phyloP scores from a whole-genome alignment of 371 early-diverging fungal species.

The Cokeromyces recurvatus region DNA sequence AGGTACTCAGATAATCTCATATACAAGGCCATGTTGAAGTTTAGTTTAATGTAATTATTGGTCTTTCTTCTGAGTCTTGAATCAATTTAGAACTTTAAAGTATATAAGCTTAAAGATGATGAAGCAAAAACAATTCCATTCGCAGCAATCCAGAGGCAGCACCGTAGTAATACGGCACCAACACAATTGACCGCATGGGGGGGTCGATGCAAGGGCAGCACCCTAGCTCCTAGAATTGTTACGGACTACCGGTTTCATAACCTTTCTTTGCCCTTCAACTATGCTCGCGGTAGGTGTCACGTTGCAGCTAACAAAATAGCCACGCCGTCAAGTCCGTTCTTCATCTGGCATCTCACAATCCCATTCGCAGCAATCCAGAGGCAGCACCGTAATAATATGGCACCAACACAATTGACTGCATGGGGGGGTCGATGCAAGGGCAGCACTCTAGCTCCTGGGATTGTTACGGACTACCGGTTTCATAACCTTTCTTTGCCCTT shows the following conservation, averaged over 20 bases:
- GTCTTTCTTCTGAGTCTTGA: too few relatives aligned
- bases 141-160: slow-evolving; percentile 9
- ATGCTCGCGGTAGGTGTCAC: slow-evolving; percentile 7
- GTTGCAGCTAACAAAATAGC: slow-evolving; percentile 10
- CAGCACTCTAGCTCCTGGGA: slow-evolving; percentile 9
- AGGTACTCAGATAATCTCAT: too few relatives aligned
- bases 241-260: slow-evolving; percentile 10
- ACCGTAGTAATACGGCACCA: slow-evolving; percentile 9
- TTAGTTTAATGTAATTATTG: too few relatives aligned
- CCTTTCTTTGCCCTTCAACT: slow-evolving; percentile 10
- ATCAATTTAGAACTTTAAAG: too few relatives aligned
- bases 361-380: slow-evolving; percentile 9
- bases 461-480: slow-evolving; percentile 10
- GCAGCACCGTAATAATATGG: slow-evolving; percentile 8
- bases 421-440: slow-evolving; percentile 8
- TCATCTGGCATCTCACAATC: not conserved
- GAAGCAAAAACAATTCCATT: slow-evolving; percentile 11
- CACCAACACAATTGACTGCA: slow-evolving; percentile 12
- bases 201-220: slow-evolving; percentile 6
- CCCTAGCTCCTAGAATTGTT: slow-evolving; percentile 9
- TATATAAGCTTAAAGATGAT: too few relatives aligned
- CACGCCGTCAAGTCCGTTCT: slow-evolving; percentile 6
- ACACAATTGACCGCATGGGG: slow-evolving; percentile 11
- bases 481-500: slow-evolving; percentile 9
- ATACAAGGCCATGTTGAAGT: too few relatives aligned